Percentiles rank a stretch among this genome's conserved stretches.
phyloP scores from a whole-genome alignment of 2,329 filamentous ascomycete species.

The Ceratocystiopsis sp. region DNA sequence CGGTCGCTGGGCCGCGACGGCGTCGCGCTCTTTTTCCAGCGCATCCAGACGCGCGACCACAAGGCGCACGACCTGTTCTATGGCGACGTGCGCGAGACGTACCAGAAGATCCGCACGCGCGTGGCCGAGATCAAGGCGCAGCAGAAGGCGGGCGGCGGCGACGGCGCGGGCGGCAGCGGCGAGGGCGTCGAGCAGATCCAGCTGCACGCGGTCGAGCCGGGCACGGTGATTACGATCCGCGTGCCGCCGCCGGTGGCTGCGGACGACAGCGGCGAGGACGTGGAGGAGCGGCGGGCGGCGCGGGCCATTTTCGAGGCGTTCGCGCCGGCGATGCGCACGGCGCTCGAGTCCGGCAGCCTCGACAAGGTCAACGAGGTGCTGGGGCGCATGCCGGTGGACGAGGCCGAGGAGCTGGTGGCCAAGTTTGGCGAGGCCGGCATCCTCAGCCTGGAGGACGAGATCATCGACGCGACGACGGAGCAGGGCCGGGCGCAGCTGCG shows the following conservation, averaged over 20 bases:
- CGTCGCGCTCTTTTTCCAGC: conserved; percentile 86
- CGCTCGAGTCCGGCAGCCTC: conserved; percentile 73
- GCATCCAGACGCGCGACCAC: conserved; percentile 77
- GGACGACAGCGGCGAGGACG: conserved; percentile 18
- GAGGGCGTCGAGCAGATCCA: conserved; percentile 85
- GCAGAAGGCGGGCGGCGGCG: conserved; percentile 20
- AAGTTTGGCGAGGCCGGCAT: conserved; percentile 42
- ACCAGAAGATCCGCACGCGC: conserved; percentile 61
- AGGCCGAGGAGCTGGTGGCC: conserved; percentile 67
- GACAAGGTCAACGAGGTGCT: conserved; percentile 79
- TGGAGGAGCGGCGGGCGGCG: conserved; percentile 32
- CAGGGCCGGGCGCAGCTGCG: conserved; percentile 64
- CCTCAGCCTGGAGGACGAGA: conserved; percentile 77
- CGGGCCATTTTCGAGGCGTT: conserved; percentile 73
- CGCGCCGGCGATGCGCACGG: conserved; percentile 58
- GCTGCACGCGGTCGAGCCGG: conserved; percentile 86
- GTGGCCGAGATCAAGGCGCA: conserved; percentile 51
- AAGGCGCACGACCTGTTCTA: conserved; percentile 81
- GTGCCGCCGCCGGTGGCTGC: conserved; percentile 51
- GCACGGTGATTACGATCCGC: conserved; percentile 76
- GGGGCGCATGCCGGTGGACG: conserved; percentile 67
- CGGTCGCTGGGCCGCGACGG: conserved; percentile 76
- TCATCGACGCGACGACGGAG: conserved; percentile 88
- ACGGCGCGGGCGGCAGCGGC: conserved; percentile 28
- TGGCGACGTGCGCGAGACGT: conserved; percentile 84